Base-by-base conservation (phyloP, 2,329 filamentous ascomycete species). In the Berkeleyomyces rouxiae region DNA sequence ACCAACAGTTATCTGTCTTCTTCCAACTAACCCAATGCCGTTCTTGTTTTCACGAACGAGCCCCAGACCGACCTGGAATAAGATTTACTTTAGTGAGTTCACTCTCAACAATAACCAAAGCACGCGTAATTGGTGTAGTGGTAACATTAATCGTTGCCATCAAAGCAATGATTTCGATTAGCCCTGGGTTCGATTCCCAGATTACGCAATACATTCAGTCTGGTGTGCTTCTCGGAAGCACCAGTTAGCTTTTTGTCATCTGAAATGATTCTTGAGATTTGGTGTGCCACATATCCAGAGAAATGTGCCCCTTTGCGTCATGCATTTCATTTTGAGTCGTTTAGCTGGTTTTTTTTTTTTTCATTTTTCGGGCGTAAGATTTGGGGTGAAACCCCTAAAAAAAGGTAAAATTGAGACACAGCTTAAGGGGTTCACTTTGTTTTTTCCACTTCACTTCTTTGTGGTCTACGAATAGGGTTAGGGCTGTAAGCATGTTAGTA, bases 61-160 rank as follows among this genome's bases (percentile, higher is more conserved):
- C 23, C 23, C 23, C 23, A 23, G 2, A 2, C 23, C 23, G 23
- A 23, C 23, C 2, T 23, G 23, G 23, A 23, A 23, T 23, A 23
- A 23, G 23, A 23, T 23, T 23, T 1, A 23, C 1, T 23, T 23
- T 23, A 23, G 23, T 23, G 23, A 23, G 2, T 23, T 23, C 23
- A 23, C 23, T 44, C n/a, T 33, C 6, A 9, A 1, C 40, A 59
- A 44, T 16, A 59, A 43, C 42, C 7, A 57, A 37, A 1, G 44
- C 11, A 10, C n/a, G 47, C 61, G 62, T 63, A 63, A 63, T 63
- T 63, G 62, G 62, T 63, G 62, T 63, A 63, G 62, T 63, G 62
- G 62, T 63, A 63, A 63, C 62, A 63, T 63, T 63, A 63, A 63
- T 63, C 62, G 62, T 63, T 63, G 62, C 62, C 62, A 63, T 63